These are phyloP conservation scores for Hypoxylon intermedium DNA, from an alignment of 495 filamentous ascomycete species.

Conservation along the genomic window DNA sequence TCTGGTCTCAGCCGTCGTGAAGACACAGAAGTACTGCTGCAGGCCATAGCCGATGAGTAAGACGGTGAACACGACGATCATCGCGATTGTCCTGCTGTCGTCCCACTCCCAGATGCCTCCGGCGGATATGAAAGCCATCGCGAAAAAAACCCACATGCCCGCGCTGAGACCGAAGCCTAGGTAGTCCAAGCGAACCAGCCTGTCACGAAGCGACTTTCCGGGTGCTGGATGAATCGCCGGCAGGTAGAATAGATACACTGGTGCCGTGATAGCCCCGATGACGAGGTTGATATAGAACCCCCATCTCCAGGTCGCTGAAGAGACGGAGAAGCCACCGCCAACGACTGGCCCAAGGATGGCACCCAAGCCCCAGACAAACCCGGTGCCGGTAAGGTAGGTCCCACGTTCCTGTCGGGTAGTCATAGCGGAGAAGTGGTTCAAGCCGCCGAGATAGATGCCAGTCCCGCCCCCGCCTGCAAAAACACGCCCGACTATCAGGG, in stretches of 20 bases:
- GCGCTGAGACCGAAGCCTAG: conserved; percentile 50
- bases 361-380: conserved; percentile 55
- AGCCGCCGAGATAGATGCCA: conserved; percentile 62
- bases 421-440: conserved; percentile 49
- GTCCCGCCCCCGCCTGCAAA: conserved; percentile 52
- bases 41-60: too few relatives aligned
- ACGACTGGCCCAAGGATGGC: conserved; percentile 63
- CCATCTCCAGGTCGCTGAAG: conserved; percentile 58
- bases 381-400: conserved; percentile 50
- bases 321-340: conserved; percentile 64
- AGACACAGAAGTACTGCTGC: too few relatives aligned
- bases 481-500: conserved; percentile 62
- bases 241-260: conserved; percentile 60
- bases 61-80: too few relatives aligned
- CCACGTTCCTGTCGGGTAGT: conserved; percentile 53
- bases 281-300: conserved; percentile 72
- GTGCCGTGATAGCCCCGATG: conserved; percentile 59
- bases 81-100: too few relatives aligned
- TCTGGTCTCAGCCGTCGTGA: too few relatives aligned
- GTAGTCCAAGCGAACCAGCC: too few relatives aligned
- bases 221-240: conserved; percentile 37
- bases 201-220: conserved; percentile 15
- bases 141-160: too few relatives aligned
- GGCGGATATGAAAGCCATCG: too few relatives aligned
- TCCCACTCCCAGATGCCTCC: too few relatives aligned